Base-by-base conservation (phyloP, 2,329 filamentous ascomycete genomes). In the Colletotrichum viniferum region DNA sequence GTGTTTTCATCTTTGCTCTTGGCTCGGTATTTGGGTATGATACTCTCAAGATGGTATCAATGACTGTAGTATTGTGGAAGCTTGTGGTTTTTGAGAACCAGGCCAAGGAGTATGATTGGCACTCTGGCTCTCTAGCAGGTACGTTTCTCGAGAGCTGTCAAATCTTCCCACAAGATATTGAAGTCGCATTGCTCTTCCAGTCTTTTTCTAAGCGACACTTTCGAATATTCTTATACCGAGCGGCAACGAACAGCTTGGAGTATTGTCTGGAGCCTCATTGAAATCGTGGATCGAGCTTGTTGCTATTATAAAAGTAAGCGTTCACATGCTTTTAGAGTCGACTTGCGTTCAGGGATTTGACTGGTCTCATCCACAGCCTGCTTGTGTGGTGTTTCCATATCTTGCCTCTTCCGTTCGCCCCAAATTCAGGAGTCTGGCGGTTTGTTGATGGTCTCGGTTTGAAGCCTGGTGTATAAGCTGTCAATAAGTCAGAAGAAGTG, bases 361-460 rank as follows among this genome's bases (percentile, higher is more conserved):
- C 0, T 1, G 3, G n/a, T 52, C n/a, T 13, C n/a, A 13, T 13
- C 3, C n/a, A 4, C 10, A n/a, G 2, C 6, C 9, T 21, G 6
- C 10, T 21, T 24, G 12, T 21, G 7, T 12, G 43, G 10, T 52
- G 43, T 21, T 21, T 52, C 12, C 43, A 52, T 12, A 13, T 13
- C n/a, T 21, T 52, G 43, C 43, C n/a, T 24, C n/a, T 52, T 21
- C 43, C 0, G 43, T 24, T 7, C 2, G 4, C 43, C 43, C 18
- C n/a, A 21, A 52, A 7, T 7, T 52, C 10, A 52, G 43, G 2
- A 13, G n/a, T 24, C 43, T 21, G 21, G n/a, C 6, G 12, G 2
- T 21, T 52, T 52, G 6, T 52, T 24, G 9, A 52, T 21, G 43
- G 10, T 21, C n/a, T 48, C 18, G 18, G 18, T 48, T 48, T n/a